Evolutionary conservation across 1,284 basidiomycete species (phyloP).

Genomic region (Phellopilus nigrolimitatus): DNA sequence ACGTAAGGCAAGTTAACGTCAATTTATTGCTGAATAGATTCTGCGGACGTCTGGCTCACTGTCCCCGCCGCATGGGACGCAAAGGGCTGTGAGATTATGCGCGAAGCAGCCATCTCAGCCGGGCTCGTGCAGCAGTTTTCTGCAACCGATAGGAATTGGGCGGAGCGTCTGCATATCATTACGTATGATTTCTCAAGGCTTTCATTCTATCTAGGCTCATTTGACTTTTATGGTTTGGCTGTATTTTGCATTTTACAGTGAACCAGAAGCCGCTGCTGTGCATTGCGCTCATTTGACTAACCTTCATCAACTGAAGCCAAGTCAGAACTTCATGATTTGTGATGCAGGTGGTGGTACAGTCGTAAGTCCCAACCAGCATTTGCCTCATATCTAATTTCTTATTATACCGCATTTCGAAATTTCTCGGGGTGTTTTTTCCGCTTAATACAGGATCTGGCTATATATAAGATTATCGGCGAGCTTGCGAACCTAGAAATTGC

Average conservation of each 20-base stretch:
- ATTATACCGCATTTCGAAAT: constrained; percentile 7
- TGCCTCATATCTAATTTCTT: constrained; percentile 10
- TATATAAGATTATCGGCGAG: constrained; percentile 77
- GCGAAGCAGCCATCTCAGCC: constrained; percentile 71
- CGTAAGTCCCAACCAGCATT: constrained; percentile 36
- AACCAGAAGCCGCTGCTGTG: constrained; percentile 81
- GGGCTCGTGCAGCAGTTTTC: constrained; percentile 67
- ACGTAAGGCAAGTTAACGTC: constrained; percentile 8
- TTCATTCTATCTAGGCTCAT: not conserved
- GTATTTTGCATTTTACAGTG: constrained; percentile 33
- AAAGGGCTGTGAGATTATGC: constrained; percentile 75
- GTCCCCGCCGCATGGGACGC: constrained; percentile 86
- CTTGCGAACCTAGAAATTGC: constrained; percentile 75
- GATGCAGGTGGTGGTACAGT: constrained; percentile 82
- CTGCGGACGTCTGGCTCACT: constrained; percentile 74
- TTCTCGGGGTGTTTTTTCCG: not conserved
- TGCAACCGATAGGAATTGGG: constrained; percentile 71
- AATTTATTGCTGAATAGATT: constrained; percentile 40
- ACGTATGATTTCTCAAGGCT: constrained; percentile 39
- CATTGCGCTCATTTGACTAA: constrained; percentile 76
- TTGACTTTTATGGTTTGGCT: no score
- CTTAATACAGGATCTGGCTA: constrained; percentile 51
- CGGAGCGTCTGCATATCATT: constrained; percentile 74
- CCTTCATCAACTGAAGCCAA: constrained; percentile 67
- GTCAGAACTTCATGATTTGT: constrained; percentile 75